These are phyloP conservation scores for Dactylis glomerata DNA, from an alignment of 176 grass and related monocot genomes.

Conservation along the genomic window DNA sequence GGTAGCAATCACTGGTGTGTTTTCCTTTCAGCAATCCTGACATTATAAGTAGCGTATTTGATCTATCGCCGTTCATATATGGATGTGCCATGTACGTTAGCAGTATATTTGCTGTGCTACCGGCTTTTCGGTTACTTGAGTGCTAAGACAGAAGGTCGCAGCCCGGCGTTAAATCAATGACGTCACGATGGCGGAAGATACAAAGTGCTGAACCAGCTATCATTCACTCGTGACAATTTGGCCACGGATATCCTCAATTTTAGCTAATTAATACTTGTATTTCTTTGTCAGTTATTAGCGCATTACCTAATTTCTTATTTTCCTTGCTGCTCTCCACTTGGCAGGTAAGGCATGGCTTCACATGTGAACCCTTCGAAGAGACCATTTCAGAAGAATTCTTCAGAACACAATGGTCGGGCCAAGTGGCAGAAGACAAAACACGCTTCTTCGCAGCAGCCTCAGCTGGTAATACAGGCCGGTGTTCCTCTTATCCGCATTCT, in stretches of 20 bases:
- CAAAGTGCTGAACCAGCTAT: too few species aligned
- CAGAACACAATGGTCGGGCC: constrained; percentile 40
- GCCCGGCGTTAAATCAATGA: too few species aligned
- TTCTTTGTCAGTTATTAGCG: background rate
- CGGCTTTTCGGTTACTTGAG: background rate
- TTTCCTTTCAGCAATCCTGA: background rate
- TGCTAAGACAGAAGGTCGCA: too few species aligned
- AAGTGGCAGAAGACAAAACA: constrained; percentile 74
- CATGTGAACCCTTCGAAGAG: constrained; percentile 64
- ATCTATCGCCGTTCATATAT: background rate
- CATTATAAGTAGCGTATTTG: background rate
- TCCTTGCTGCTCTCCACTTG: background rate
- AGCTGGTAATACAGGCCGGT: constrained; percentile 40
- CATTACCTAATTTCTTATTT: background rate
- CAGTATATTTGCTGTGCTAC: background rate
- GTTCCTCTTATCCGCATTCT: constrained; percentile 63
- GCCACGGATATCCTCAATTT: background rate
- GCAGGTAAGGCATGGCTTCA: constrained; percentile 50
- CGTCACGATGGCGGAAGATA: too few species aligned
- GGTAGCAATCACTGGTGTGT: background rate
- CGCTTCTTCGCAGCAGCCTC: constrained; percentile 29
- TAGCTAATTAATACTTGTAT: background rate
- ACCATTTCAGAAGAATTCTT: constrained; percentile 54
- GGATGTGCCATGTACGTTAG: background rate
- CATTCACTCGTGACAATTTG: background rate